Evolutionary conservation across 805 yeast genomes (phyloP).

Genomic region (Candida schatavii): DNA sequence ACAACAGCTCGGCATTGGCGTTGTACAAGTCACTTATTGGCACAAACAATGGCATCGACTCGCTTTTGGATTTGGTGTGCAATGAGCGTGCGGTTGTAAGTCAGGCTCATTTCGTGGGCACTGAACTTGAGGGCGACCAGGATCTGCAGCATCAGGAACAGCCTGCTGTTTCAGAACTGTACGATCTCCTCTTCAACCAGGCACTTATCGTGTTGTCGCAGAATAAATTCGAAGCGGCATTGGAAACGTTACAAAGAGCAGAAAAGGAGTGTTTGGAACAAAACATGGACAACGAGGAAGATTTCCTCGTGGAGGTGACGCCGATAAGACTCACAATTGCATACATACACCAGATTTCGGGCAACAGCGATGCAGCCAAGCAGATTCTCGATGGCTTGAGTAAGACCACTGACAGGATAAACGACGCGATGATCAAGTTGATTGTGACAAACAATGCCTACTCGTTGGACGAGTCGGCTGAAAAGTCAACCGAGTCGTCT

Average conservation of each 20-base stretch:
- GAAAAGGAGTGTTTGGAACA: constrained; percentile 36
- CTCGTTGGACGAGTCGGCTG: constrained; percentile 22
- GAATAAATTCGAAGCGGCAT: constrained; percentile 37
- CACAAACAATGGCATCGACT: constrained; percentile 37
- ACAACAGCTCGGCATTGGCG: constrained; percentile 38
- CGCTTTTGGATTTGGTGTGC: constrained; percentile 50
- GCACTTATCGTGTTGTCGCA: constrained; percentile 49
- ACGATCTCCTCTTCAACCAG: constrained; percentile 60
- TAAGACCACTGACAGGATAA: constrained; percentile 24
- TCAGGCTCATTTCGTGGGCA: constrained; percentile 33
- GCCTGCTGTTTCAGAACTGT: constrained; percentile 24
- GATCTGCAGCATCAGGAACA: constrained; percentile 1
- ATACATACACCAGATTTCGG: constrained; percentile 42
- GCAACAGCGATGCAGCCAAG: constrained; percentile 28
- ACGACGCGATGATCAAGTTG: constrained; percentile 40
- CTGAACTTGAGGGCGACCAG: constrained; percentile 3
- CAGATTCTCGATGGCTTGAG: constrained; percentile 33
- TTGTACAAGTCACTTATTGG: constrained; percentile 44
- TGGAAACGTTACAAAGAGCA: constrained; percentile 46
- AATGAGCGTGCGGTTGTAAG: constrained; percentile 70
- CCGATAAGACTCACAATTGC: constrained; percentile 64
- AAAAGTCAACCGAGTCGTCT: constrained; percentile 19
- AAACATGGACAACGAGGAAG: constrained; percentile 39
- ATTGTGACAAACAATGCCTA: constrained; percentile 45
- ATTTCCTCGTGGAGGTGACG: constrained; percentile 48